These are phyloP conservation scores for Malassezia restricta DNA, from an alignment of 1,284 basidiomycete species.

Conservation along the genomic window DNA sequence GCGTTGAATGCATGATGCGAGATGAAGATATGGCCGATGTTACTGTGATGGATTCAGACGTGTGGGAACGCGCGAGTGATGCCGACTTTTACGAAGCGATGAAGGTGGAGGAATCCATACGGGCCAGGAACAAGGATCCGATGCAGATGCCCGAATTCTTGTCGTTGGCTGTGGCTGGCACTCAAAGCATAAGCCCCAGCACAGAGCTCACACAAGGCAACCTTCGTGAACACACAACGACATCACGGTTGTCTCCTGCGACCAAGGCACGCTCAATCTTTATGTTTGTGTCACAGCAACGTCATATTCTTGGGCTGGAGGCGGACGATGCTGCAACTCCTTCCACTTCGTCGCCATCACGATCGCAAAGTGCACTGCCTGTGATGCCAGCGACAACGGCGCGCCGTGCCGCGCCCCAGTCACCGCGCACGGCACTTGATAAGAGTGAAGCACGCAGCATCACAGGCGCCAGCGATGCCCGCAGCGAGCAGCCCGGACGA, in stretches of 20 bases:
- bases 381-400: slow-evolving; percentile 45
- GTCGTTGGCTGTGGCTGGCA: slow-evolving; percentile 51
- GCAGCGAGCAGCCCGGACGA: background rate
- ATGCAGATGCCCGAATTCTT: background rate
- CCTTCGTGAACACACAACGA: slow-evolving; percentile 70
- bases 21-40: slow-evolving; percentile 97
- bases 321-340: slow-evolving; percentile 16
- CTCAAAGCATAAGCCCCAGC: slow-evolving; percentile 50
- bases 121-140: slow-evolving; percentile 1
- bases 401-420: slow-evolving; percentile 18
- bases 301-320: background rate
- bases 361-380: slow-evolving; percentile 19
- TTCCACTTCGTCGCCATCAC: background rate
- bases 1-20: slow-evolving; percentile 95
- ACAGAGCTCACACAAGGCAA: slow-evolving; percentile 46
- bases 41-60: slow-evolving; percentile 66
- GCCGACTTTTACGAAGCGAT: slow-evolving; percentile 66
- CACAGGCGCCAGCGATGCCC: background rate
- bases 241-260: slow-evolving; percentile 53
- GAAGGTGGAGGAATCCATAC: slow-evolving; percentile 53
- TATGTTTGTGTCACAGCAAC: slow-evolving; percentile 6
- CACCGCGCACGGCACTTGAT: background rate
- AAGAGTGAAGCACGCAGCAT: background rate
- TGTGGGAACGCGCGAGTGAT: slow-evolving; percentile 87
- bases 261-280: slow-evolving; percentile 2